Evolutionary conservation across 2,329 filamentous ascomycete species (phyloP), one percentile per base, ranked within the genome.

Genomic region (Fusarium graminum): DNA sequence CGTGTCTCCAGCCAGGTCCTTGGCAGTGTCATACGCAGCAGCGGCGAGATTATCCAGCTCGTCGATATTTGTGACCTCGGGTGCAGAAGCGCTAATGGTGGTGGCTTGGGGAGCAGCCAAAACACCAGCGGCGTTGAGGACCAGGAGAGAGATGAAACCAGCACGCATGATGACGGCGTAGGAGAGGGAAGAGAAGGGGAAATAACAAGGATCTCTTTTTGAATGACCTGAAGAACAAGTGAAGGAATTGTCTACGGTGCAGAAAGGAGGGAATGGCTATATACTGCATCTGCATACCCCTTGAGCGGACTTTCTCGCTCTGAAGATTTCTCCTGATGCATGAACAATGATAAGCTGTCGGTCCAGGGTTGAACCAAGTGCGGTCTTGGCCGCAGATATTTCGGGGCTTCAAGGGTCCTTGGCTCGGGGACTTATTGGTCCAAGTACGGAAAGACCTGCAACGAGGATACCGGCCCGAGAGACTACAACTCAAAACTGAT

Each of bases 11-110:
- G 63, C 47, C 10, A 69, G 54, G 1, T 65, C 55, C 14, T 75
- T 52, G 1, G 75, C 69, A 52, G 65, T 65, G 13, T 74, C 43
- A 13, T 67, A 71, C 11, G 73, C 73, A 25, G 59, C 41, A 7
- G 61, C 46, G 22, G 71, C 71, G 26, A 73, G 65, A 34, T 68
- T 66, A 47, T 55, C 32, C 25, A 73, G 49, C 40, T 68, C 29
- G 7, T 73, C 63, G 30, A 68, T 53, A 50, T 69, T 66, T 19
- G 62, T 65, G 28, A 58, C 60, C 52, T 72, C 70, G 6, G 68
- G 64, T 8, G 65, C 59, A 32, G 54, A 51, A 8, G 64, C 25
- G 5, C 32, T 41, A 26, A 56, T 41, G 10, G 70, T 63, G 22
- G 56, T 54, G 17, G 56, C 44, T 7, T 61, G 57, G 7, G 70